Conservation (phyloP, 805 yeast species). For the Kuraishia hungarica region DNA sequence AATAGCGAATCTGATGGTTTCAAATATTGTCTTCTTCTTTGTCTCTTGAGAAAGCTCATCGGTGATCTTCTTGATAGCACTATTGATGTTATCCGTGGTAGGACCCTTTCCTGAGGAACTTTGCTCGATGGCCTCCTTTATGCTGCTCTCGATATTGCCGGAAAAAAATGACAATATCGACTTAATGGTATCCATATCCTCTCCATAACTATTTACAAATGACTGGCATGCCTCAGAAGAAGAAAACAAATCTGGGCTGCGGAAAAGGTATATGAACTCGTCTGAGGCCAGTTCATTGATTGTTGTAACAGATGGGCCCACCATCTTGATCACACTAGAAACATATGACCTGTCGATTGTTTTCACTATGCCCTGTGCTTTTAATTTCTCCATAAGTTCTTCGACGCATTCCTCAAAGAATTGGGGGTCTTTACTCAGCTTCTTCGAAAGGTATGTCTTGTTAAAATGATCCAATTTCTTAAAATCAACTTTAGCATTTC, state of each 20-base stretch:
- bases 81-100: not conserved
- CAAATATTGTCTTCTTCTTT: constrained; percentile 38
- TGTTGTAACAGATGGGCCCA: constrained; percentile 43
- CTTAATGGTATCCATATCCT: not conserved
- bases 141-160: not conserved
- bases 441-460: constrained; percentile 49
- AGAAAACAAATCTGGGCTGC: constrained; percentile 14
- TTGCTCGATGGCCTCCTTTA: constrained; percentile 6
- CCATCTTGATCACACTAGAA: constrained; percentile 27
- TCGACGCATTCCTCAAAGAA: constrained; percentile 28
- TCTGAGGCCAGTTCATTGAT: constrained; percentile 40
- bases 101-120: constrained; percentile 3
- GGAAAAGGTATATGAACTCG: constrained; percentile 41
- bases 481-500: constrained; percentile 87
- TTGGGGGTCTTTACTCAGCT: constrained; percentile 27
- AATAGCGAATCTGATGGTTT: constrained; percentile 56
- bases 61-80: not conserved
- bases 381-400: constrained; percentile 15
- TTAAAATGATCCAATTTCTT: constrained; percentile 72
- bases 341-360: constrained; percentile 24
- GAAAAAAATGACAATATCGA: constrained; percentile 7
- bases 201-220: not conserved
- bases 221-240: constrained; percentile 7
- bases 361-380: constrained; percentile 8
- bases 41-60: constrained; percentile 4